Base-by-base conservation (phyloP, 345 rosid species). In the Melaleuca quinquenervia region DNA sequence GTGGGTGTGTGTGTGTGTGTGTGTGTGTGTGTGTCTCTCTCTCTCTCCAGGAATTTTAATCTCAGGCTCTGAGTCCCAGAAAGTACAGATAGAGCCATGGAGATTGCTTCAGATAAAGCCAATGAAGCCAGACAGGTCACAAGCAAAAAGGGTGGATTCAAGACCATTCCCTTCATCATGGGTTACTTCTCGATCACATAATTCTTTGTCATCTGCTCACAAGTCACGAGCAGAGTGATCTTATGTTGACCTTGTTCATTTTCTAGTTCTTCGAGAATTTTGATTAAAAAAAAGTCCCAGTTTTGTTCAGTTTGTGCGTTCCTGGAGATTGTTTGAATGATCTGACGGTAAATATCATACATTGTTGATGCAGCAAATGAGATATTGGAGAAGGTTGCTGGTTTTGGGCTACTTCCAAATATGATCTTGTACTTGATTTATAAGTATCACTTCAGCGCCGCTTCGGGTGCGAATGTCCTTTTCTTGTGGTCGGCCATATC, bases 101-200 rank as follows among this genome's bases (percentile, higher is more conserved):
- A 89, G 76, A 86, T 26, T 29, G 24, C 80, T 6, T 74, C 70
- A 48, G 86, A 84, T 32, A 54, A 85, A 80, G 26, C 55, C 86
- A 44, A 84, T 27, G 84, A 85, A 52, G n/a, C 55, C 82, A 50
- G 36, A 41, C 52, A 86, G 27, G 55, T 27, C 78, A 54, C 84
- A 13, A 49, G 80, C 55, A 87, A 74, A 84, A 90, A 89, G 87
- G 95, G 95, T 53, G 95, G 95, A 52, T 84, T 92, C 55, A 89
- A 74, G 88, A 88, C 95, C 84, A 82, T 92, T 89, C 91, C 95
- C 64, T 92, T 92, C 56, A 88, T 92, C 50, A 93, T 91, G 89
- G 91, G 95, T 92, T 44, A 16, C 76, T 64, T 64, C 76, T 64
- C 29, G 22, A 64, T 64, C 76, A 1, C 44, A 15, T 5, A 20